These are phyloP conservation scores for Leavenworthia alabamica DNA, from an alignment of 345 rosid genomes.

Conservation along the genomic window DNA sequence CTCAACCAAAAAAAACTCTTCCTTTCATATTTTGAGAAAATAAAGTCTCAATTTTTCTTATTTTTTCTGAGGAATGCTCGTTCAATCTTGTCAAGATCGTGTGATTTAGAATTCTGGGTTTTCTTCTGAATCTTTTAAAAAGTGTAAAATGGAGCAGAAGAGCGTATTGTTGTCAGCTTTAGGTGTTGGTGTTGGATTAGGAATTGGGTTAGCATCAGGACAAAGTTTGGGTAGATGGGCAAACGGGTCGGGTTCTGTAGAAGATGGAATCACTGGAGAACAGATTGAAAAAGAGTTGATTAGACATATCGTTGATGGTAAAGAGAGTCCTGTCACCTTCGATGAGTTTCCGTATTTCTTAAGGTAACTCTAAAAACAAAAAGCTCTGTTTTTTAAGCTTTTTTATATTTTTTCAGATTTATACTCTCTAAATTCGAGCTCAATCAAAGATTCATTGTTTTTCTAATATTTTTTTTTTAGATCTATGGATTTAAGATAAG, in stretches of 20 bases:
- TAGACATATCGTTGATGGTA: conserved; percentile 66
- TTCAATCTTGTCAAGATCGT: conserved; percentile 6
- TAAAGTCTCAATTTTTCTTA: not conserved
- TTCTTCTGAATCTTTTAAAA: not conserved
- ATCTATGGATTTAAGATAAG: conserved; percentile 22
- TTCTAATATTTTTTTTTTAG: not conserved
- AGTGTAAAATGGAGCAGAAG: conserved; percentile 79
- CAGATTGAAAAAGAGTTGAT: conserved; percentile 81
- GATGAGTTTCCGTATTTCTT: conserved; percentile 88
- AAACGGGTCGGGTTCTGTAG: conserved; percentile 31
- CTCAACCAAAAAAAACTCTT: not conserved
- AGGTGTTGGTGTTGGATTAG: conserved; percentile 91
- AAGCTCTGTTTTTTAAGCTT: not conserved
- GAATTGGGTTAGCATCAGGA: conserved; percentile 79
- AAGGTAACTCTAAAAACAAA: conserved; percentile 38
- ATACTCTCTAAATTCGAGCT: not conserved
- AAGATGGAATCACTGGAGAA: conserved; percentile 47
- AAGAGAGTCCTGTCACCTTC: conserved; percentile 49
- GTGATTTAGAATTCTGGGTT: conserved; percentile 14
- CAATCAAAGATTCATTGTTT: not conserved
- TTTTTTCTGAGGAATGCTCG: conserved; percentile 10
- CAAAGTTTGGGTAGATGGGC: conserved; percentile 57
- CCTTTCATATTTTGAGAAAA: not conserved
- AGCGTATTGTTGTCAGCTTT: conserved; percentile 64
- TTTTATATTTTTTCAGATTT: not conserved